Conservation (phyloP, 225 moss, liverwort and hornwort genomes). For the Sphagnum contortum region DNA sequence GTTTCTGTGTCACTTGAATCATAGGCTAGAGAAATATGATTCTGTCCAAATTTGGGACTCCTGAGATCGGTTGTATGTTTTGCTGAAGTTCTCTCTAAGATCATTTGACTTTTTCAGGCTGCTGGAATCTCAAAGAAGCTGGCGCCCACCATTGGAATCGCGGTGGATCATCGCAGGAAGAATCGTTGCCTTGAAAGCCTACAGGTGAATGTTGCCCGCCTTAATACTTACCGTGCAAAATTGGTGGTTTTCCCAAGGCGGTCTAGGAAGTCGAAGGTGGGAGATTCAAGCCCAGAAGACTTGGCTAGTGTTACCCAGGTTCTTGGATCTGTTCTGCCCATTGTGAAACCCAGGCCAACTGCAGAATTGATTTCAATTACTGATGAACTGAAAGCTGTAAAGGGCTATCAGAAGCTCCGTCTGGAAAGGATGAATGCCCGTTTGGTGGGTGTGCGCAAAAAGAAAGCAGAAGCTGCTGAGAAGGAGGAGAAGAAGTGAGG, state of each 20-base stretch:
- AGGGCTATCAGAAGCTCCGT: constrained; percentile 55
- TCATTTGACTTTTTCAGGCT: constrained; percentile 10
- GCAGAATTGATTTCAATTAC: constrained; percentile 56
- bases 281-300: constrained; percentile 57
- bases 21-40: too few species aligned
- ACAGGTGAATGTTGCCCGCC: constrained; percentile 22
- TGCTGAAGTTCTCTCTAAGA: too few species aligned
- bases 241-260: constrained; percentile 26
- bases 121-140: constrained; percentile 33
- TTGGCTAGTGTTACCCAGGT: constrained; percentile 57
- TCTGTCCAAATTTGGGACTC: too few species aligned
- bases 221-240: constrained; percentile 36
- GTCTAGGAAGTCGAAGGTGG: constrained; percentile 34
- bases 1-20: too few species aligned
- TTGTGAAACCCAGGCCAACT: constrained; percentile 43
- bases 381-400: constrained; percentile 50
- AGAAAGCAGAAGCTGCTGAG: constrained; percentile 61
- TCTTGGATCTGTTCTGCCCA: constrained; percentile 48
- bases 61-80: too few species aligned
- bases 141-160: constrained; percentile 17
- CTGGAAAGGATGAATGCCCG: constrained; percentile 59
- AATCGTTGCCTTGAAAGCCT: constrained; percentile 64
- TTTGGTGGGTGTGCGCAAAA: constrained; percentile 65
- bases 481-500: constrained; percentile 76
- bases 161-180: constrained; percentile 21